Evolutionary conservation across 2,329 filamentous ascomycete species (phyloP).

Genomic region (Exophiala alcalophila): DNA sequence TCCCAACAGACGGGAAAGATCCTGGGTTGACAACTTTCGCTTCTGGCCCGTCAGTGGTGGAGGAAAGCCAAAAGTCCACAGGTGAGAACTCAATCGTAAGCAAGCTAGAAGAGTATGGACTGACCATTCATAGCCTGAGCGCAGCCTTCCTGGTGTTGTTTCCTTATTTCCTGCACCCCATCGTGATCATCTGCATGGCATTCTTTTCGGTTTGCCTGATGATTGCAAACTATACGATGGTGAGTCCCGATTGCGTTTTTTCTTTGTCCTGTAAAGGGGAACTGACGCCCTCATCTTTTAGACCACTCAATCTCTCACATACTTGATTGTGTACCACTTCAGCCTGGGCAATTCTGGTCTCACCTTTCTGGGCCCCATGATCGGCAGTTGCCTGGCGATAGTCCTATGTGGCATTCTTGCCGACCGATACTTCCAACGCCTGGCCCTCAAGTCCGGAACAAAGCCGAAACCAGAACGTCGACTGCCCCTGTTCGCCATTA

Average conservation of each 20-base stretch:
- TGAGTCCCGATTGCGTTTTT: not conserved
- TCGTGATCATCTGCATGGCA: conserved; percentile 1
- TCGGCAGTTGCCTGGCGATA: conserved; percentile 17
- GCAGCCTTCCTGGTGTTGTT: conserved; percentile 8
- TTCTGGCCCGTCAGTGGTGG: conserved; percentile 13
- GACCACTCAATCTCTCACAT: conserved; percentile 47
- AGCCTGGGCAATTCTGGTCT: conserved; percentile 50
- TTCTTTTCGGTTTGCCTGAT: conserved; percentile 1
- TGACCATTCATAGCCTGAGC: not conserved
- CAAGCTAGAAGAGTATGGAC: not conserved
- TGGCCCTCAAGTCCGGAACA: conserved; percentile 2
- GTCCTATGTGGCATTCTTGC: conserved; percentile 17
- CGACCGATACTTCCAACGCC: conserved; percentile 11
- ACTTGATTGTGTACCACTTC: conserved; percentile 61
- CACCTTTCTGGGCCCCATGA: conserved; percentile 20
- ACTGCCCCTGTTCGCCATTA: conserved; percentile 11
- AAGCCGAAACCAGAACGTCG: conserved; percentile 18
- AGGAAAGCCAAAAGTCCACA: conserved; percentile 9
- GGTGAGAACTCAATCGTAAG: not conserved
- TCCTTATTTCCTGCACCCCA: conserved; percentile 7
- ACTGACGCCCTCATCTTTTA: no score
- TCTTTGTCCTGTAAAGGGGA: conserved; percentile 1
- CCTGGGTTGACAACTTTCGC: not conserved
- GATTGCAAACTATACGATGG: conserved; percentile 4
- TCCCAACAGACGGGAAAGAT: not conserved